phyloP scores from a whole-genome alignment of 2,329 filamentous ascomycete species.

The Acephala macrosclerotiorum region DNA sequence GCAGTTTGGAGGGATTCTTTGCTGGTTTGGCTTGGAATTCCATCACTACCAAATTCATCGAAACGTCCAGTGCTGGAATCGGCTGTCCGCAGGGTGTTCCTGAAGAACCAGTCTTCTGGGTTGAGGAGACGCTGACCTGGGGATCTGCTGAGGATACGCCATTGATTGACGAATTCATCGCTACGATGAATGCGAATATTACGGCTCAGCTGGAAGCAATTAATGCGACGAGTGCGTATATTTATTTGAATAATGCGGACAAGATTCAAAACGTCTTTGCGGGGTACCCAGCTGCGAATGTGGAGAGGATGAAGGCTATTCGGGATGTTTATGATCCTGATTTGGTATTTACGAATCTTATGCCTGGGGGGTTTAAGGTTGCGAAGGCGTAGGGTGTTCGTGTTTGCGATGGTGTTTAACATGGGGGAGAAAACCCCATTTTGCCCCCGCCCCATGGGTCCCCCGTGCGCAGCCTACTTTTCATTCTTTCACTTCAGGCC shows the following conservation, averaged over 20 bases:
- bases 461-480: too few relatives aligned
- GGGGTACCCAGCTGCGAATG: slow-evolving; percentile 45
- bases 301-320: slow-evolving; percentile 38
- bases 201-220: slow-evolving; percentile 25
- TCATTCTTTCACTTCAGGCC: too few relatives aligned
- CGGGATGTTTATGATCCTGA: slow-evolving; percentile 38
- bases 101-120: slow-evolving; percentile 30
- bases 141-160: slow-evolving; percentile 19
- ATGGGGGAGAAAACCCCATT: neutral
- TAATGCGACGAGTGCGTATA: slow-evolving; percentile 13
- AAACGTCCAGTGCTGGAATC: slow-evolving; percentile 19
- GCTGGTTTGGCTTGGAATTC: slow-evolving; percentile 26
- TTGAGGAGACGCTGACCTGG: slow-evolving; percentile 30
- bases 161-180: slow-evolving; percentile 21
- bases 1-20: slow-evolving; percentile 22
- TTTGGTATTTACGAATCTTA: slow-evolving; percentile 33
- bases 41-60: slow-evolving; percentile 29
- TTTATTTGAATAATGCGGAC: slow-evolving; percentile 34
- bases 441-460: too few relatives aligned
- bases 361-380: slow-evolving; percentile 32
- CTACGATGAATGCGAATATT: slow-evolving; percentile 27
- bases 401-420: neutral
- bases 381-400: slow-evolving; percentile 12
- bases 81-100: slow-evolving; percentile 28
- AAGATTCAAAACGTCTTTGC: slow-evolving; percentile 37